phyloP scores from a whole-genome alignment of 208 protist genomes.

The Acanthamoeba sp. region DNA sequence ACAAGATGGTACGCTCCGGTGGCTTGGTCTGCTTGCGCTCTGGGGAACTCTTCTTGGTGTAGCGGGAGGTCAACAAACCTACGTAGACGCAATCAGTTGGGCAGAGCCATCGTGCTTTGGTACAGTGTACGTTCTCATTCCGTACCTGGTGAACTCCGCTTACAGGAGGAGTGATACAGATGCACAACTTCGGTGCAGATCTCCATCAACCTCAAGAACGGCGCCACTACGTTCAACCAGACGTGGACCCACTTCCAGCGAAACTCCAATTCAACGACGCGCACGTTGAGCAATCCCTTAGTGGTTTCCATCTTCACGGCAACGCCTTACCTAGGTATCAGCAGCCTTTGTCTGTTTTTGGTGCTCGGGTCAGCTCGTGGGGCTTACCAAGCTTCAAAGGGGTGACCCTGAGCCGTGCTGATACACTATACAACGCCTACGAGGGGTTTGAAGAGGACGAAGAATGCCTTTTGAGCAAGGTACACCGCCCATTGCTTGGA shows the following conservation, averaged over 20 bases:
- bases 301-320: neutral
- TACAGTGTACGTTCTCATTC: too few relatives aligned
- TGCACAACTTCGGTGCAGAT: neutral
- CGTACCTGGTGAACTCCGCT: too few relatives aligned
- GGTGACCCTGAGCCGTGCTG: neutral
- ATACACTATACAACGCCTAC: conserved; percentile 30
- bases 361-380: neutral
- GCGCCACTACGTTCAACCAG: neutral
- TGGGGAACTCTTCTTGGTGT: too few relatives aligned
- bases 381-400: neutral
- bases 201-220: neutral
- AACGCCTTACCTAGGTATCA: neutral
- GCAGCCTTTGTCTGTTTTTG: neutral
- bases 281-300: neutral
- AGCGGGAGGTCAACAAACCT: too few relatives aligned
- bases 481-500: neutral
- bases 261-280: neutral
- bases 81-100: too few relatives aligned
- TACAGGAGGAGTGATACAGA: neutral
- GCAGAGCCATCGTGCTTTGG: too few relatives aligned
- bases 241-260: neutral
- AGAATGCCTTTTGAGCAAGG: conserved; percentile 9
- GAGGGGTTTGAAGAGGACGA: neutral
- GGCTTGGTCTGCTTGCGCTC: too few relatives aligned
- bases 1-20: too few relatives aligned